Evolutionary conservation across 768 basidiomycete genomes (phyloP), one percentile per base, ranked within the genome.

Genomic region (Tulasnella sp.): DNA sequence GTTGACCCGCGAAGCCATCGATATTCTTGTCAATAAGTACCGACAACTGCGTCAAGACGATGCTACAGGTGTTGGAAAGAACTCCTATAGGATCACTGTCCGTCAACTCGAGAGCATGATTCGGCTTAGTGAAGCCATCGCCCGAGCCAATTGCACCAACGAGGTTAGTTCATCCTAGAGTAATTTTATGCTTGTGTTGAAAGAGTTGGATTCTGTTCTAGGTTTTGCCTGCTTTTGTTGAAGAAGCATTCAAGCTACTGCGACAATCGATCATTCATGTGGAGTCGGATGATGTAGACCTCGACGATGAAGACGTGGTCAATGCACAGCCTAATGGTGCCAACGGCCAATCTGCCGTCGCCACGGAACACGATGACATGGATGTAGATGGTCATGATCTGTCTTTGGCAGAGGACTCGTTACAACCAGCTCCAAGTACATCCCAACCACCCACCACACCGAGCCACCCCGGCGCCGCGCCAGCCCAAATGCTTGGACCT

Each of bases 21-120:
- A 98, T 83, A 89, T 99, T 28, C 88, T 99, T 31, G 96, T 99
- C 14, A 96, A 97, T 85, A 98, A 98, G 85, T 99, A 99, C 84
- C 91, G 98, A 64, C 91, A 92, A 72, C 88, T 99, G 46, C 88
- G 98, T 81, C 95, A 97, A 85, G 97, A 99, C 82, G 98, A 99
- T 85, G 91, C 95, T 3, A 91, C 92, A 20, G 96, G 97, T 8
- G 90, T 91, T 5, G 94, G 95, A 24, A 90, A 92, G 83, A 98
- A 98, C 85, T 97, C 96, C 24, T 98, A 97, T 85, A 91, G 97
- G 44, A 99, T 99, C 83, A 99, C 98, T 9, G 98, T 99, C 44
- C 94, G 98, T 85, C 98, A 99, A 85, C 88, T 99, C 72, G 98
- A 99, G 86, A 96, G 95, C 86, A 97, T 99, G 96, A 96, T 99